Conservation (phyloP, 129 eudicot species). For the Flaveria robusta region DNA sequence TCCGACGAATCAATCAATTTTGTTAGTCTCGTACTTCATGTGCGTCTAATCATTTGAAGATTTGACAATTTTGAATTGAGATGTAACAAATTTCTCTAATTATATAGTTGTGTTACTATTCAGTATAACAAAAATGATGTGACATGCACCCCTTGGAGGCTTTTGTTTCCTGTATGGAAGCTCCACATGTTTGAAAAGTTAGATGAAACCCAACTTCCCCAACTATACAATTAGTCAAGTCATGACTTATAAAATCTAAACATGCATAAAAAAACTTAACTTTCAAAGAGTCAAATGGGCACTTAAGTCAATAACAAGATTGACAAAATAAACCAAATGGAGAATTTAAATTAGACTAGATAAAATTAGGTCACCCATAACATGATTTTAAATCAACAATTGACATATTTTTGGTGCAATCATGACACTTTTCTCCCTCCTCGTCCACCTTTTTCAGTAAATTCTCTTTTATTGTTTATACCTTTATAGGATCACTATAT, state of each 20-base stretch:
- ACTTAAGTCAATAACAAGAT: slow-evolving; percentile 40
- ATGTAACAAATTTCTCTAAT: not conserved
- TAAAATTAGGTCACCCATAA: slow-evolving; percentile 61
- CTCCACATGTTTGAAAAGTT: slow-evolving; percentile 32
- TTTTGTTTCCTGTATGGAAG: slow-evolving; percentile 29
- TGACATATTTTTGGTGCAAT: slow-evolving; percentile 37
- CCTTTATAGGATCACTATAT: slow-evolving; percentile 25
- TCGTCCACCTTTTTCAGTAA: not conserved
- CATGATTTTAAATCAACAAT: slow-evolving; percentile 41
- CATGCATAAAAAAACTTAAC: slow-evolving; percentile 6
- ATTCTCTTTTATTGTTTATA: slow-evolving; percentile 23
- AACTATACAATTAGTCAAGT: slow-evolving; percentile 20
- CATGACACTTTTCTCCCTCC: slow-evolving; percentile 16
- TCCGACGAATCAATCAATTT: not conserved
- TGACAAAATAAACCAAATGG: slow-evolving; percentile 47
- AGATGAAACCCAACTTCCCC: slow-evolving; percentile 13
- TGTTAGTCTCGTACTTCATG: not conserved
- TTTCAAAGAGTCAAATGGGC: slow-evolving; percentile 17
- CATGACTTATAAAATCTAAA: slow-evolving; percentile 20
- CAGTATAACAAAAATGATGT: slow-evolving; percentile 3
- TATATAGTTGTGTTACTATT: slow-evolving; percentile 8
- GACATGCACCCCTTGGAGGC: slow-evolving; percentile 23
- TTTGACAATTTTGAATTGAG: not conserved
- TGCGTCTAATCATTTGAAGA: not conserved
- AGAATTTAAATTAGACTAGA: slow-evolving; percentile 31